Evolutionary conservation across 176 grass and related monocot species (phyloP).

Genomic region (Carex parvula): DNA sequence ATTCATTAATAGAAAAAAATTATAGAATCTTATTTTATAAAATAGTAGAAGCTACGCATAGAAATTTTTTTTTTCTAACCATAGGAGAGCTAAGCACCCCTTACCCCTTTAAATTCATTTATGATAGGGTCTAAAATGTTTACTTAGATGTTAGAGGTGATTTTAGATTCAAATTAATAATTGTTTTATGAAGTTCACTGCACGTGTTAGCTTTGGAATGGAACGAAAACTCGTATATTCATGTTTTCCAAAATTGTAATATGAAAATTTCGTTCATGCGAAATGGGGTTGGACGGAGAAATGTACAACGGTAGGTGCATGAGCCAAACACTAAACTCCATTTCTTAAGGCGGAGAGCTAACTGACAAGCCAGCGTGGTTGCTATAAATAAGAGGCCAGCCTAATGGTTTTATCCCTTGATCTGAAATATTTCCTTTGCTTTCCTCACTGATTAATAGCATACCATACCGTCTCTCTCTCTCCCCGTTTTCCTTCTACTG

Average conservation of each 20-base stretch:
- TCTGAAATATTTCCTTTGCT: not conserved
- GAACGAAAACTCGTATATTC: not conserved
- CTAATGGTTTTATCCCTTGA: not conserved
- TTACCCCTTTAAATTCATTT: too few species aligned
- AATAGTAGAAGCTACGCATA: too few species aligned
- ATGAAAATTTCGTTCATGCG: too few species aligned
- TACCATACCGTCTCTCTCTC: too few species aligned
- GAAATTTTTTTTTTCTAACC: too few species aligned
- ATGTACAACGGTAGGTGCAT: not conserved
- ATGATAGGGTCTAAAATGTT: not conserved
- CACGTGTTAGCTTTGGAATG: not conserved
- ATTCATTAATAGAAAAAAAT: too few species aligned
- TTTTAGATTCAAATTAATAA: not conserved
- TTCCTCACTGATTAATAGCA: not conserved
- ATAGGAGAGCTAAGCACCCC: too few species aligned
- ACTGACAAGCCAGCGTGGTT: conserved; percentile 18
- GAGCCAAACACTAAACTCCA: not conserved
- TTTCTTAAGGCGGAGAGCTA: not conserved
- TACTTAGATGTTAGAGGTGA: not conserved
- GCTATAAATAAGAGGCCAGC: conserved; percentile 12
- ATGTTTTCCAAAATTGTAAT: too few species aligned
- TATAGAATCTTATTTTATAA: too few species aligned
- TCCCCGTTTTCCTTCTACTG: not conserved
- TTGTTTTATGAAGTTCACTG: not conserved
- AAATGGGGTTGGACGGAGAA: not conserved